phyloP scores from a whole-genome alignment of 2,329 filamentous ascomycete genomes.

The Fusarium sarcochroum region DNA sequence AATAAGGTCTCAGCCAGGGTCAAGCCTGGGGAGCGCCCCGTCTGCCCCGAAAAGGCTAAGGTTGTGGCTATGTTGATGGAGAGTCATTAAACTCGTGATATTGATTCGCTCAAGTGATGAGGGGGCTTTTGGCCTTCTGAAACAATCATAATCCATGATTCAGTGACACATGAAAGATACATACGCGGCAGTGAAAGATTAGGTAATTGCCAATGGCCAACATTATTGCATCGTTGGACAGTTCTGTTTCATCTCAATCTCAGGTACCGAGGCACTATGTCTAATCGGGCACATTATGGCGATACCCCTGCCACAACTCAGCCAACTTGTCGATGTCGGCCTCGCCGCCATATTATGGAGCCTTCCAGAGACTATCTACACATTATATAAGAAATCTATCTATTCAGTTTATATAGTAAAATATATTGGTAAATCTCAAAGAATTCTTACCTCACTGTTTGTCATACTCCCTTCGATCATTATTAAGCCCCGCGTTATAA shows the following conservation, averaged over 20 bases:
- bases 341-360: not conserved
- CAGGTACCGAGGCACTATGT: not conserved
- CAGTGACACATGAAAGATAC: not conserved
- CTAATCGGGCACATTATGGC: not conserved
- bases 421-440: not conserved
- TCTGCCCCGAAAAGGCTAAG: not conserved
- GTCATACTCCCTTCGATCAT: not conserved
- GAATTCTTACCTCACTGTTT: too few species aligned
- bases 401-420: not conserved
- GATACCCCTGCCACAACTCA: not conserved
- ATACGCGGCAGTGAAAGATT: not conserved
- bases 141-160: not conserved
- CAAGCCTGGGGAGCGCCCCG: not conserved
- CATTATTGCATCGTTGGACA: not conserved
- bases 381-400: not conserved
- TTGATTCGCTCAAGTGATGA: not conserved
- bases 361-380: not conserved
- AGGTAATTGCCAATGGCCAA: not conserved
- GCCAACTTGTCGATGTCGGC: not conserved
- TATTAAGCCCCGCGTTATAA: slow-evolving; percentile 14
- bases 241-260: not conserved
- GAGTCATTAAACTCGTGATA: not conserved
- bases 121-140: not conserved
- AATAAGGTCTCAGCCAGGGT: not conserved
- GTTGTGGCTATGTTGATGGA: not conserved